Conservation (phyloP, 202 grass and related monocot species). For the Zizania palustris region DNA sequence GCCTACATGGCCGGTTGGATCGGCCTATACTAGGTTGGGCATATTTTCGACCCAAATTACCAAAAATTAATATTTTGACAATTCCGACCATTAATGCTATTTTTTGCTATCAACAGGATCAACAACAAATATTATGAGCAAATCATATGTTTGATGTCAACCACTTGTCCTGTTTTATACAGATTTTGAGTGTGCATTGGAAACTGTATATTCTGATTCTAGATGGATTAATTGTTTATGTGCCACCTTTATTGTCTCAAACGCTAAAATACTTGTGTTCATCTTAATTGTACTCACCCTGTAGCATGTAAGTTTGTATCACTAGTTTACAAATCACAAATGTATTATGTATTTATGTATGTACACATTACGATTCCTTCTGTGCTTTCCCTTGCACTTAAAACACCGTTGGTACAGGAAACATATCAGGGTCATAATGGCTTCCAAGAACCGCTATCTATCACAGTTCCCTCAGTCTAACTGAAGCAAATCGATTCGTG, state of each 20-base stretch:
- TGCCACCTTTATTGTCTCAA: too few species aligned
- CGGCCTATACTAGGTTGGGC: too few species aligned
- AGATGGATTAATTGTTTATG: too few species aligned
- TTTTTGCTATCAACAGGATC: too few species aligned
- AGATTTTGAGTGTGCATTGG: neutral
- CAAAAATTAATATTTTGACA: too few species aligned
- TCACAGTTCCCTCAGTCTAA: neutral
- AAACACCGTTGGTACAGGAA: neutral
- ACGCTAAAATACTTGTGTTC: too few species aligned
- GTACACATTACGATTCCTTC: neutral
- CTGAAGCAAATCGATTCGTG: constrained; percentile 9
- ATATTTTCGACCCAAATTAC: too few species aligned
- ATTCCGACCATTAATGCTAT: too few species aligned
- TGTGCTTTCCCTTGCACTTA: neutral
- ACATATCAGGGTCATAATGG: neutral
- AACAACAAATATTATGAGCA: neutral
- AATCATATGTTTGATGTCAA: constrained; percentile 13
- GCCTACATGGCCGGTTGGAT: too few species aligned
- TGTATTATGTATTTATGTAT: neutral
- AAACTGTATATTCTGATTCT: constrained; percentile 11
- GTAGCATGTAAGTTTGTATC: neutral
- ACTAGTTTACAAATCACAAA: neutral
- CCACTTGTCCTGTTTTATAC: neutral
- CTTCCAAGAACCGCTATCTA: neutral
- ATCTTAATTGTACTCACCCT: neutral